Percentiles rank a stretch among this genome's conserved stretches.
Evolutionary conservation across 305 asterid genomes (phyloP).

Genomic region (Ilex paraguariensis): DNA sequence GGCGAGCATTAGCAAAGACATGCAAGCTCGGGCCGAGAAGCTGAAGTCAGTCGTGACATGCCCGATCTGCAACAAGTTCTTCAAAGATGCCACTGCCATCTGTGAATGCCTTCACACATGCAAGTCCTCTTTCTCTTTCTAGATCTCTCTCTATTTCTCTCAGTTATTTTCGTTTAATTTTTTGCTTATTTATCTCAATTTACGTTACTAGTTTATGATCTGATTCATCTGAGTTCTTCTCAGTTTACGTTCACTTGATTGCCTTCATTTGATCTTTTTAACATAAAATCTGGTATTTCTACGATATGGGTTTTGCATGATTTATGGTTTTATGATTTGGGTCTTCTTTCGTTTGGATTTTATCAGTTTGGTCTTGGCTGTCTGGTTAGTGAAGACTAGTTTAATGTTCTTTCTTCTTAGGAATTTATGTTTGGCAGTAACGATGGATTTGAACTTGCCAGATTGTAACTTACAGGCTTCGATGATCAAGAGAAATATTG

Average conservation of each 20-base stretch:
- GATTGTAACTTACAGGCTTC: not conserved
- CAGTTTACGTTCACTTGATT: slow-evolving; percentile 4
- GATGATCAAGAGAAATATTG: too few species aligned
- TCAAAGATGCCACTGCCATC: slow-evolving; percentile 9
- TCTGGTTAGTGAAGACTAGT: too few species aligned
- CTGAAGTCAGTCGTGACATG: slow-evolving; percentile 14
- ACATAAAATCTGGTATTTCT: not conserved
- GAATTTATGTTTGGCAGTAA: not conserved
- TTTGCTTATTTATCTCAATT: not conserved
- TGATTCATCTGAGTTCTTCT: not conserved
- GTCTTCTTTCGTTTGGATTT: not conserved
- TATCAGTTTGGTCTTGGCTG: too few species aligned
- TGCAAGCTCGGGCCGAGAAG: not conserved
- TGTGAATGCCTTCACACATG: slow-evolving; percentile 22
- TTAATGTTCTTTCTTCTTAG: not conserved
- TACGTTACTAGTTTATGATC: not conserved
- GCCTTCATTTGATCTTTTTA: not conserved
- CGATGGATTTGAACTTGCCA: not conserved
- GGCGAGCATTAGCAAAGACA: not conserved
- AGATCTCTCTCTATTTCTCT: too few species aligned
- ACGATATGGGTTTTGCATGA: slow-evolving; percentile 8
- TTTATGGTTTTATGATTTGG: not conserved
- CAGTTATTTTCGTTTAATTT: not conserved
- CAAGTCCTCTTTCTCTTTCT: not conserved
- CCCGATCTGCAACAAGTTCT: slow-evolving; percentile 9